These are phyloP conservation scores for Aspergillus kassunensis DNA, from an alignment of 495 filamentous ascomycete species.

Conservation along the genomic window DNA sequence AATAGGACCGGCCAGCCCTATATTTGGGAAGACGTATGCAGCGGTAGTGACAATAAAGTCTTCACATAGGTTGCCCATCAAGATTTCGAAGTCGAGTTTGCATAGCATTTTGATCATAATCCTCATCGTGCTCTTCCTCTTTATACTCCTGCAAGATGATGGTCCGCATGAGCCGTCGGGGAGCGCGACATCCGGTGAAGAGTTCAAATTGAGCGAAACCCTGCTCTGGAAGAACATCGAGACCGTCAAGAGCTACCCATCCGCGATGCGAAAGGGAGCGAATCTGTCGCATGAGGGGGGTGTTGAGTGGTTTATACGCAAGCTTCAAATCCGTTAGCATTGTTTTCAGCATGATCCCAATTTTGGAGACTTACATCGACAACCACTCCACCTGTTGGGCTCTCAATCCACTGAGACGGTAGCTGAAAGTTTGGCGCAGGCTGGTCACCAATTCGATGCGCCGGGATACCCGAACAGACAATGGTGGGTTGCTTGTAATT, in stretches of 20 bases:
- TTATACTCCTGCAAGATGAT: slow-evolving; percentile 40
- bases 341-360: neutral
- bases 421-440: slow-evolving; percentile 66
- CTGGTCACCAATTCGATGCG: slow-evolving; percentile 57
- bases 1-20: too few species aligned
- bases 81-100: slow-evolving; percentile 32
- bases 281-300: slow-evolving; percentile 66
- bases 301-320: slow-evolving; percentile 68
- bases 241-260: slow-evolving; percentile 72
- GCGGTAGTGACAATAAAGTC: too few species aligned
- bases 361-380: slow-evolving; percentile 53
- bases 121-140: slow-evolving; percentile 34
- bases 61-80: slow-evolving; percentile 36
- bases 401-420: slow-evolving; percentile 66
- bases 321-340: slow-evolving; percentile 36
- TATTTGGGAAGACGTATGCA: too few species aligned
- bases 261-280: slow-evolving; percentile 51
- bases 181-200: slow-evolving; percentile 72
- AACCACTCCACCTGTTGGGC: slow-evolving; percentile 73
- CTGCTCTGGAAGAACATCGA: slow-evolving; percentile 75
- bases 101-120: slow-evolving; percentile 32
- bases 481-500: slow-evolving; percentile 65
- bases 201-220: slow-evolving; percentile 79
- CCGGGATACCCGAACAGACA: slow-evolving; percentile 69
- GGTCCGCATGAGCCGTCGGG: slow-evolving; percentile 60